Evolutionary conservation across 2,329 filamentous ascomycete genomes (phyloP).

Genomic region (Pseudopyrenochaeta lycopersici): DNA sequence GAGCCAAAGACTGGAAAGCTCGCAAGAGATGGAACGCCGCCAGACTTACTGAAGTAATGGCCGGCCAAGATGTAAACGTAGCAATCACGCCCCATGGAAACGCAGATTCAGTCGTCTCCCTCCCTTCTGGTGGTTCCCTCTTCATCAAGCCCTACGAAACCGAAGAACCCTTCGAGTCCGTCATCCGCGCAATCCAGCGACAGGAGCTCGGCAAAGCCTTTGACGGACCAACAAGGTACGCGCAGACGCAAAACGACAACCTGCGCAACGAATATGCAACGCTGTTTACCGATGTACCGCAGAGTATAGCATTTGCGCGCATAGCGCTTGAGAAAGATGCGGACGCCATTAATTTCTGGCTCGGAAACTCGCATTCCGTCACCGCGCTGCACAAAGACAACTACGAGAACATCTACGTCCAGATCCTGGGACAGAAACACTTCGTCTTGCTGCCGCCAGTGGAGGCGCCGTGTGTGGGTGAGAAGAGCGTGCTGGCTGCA

Average conservation of each 20-base stretch:
- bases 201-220: slow-evolving; percentile 58
- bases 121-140: slow-evolving; percentile 58
- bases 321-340: slow-evolving; percentile 72
- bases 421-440: slow-evolving; percentile 75
- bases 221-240: slow-evolving; percentile 60
- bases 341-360: slow-evolving; percentile 85
- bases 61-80: slow-evolving; percentile 71
- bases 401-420: slow-evolving; percentile 86
- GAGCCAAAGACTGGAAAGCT: slow-evolving; percentile 70
- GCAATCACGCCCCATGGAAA: slow-evolving; percentile 78
- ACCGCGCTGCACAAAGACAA: slow-evolving; percentile 84
- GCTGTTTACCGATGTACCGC: slow-evolving; percentile 70
- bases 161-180: slow-evolving; percentile 67
- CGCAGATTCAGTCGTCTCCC: slow-evolving; percentile 69
- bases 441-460: slow-evolving; percentile 79
- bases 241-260: slow-evolving; percentile 86
- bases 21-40: slow-evolving; percentile 68
- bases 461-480: slow-evolving; percentile 74
- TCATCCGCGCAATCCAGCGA: slow-evolving; percentile 67
- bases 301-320: slow-evolving; percentile 74
- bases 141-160: slow-evolving; percentile 80
- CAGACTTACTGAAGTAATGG: slow-evolving; percentile 67
- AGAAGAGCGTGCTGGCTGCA: slow-evolving; percentile 65
- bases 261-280: slow-evolving; percentile 74
- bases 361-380: slow-evolving; percentile 72